Evolutionary conservation across 768 basidiomycete genomes (phyloP).

Genomic region (Mycena pura): DNA sequence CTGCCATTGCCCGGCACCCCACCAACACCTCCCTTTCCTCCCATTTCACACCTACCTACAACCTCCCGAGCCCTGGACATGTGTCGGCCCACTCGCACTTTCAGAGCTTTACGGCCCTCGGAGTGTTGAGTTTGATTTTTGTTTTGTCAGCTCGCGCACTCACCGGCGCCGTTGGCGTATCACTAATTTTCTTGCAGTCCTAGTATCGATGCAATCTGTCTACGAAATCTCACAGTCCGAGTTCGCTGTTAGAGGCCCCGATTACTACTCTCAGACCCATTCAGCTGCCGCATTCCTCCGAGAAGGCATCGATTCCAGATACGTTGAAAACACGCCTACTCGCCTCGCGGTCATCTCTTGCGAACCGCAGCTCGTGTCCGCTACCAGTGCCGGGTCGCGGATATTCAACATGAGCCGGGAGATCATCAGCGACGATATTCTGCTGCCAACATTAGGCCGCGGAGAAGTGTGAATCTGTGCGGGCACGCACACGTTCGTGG

Average conservation of each 20-base stretch:
- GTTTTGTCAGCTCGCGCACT: too few relatives aligned
- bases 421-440: conserved; percentile 16
- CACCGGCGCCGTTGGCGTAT: too few relatives aligned
- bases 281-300: not conserved
- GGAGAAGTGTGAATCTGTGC: not conserved
- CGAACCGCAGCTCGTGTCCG: not conserved
- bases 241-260: not conserved
- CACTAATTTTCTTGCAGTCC: too few relatives aligned
- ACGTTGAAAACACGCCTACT: not conserved
- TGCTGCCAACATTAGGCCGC: not conserved
- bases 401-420: conserved; percentile 23
- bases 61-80: too few relatives aligned
- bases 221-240: not conserved
- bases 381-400: conserved; percentile 12
- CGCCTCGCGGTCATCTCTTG: not conserved
- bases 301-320: not conserved
- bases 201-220: not conserved
- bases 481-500: conserved; percentile 13
- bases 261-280: not conserved
- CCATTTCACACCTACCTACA: too few relatives aligned
- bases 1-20: too few relatives aligned
- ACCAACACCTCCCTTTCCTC: too few relatives aligned
- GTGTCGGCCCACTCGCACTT: too few relatives aligned
- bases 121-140: too few relatives aligned
- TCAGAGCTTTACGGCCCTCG: too few relatives aligned